These are phyloP conservation scores for Fragosphaeria purpurea DNA, from an alignment of 2,329 filamentous ascomycete genomes.

Conservation along the genomic window DNA sequence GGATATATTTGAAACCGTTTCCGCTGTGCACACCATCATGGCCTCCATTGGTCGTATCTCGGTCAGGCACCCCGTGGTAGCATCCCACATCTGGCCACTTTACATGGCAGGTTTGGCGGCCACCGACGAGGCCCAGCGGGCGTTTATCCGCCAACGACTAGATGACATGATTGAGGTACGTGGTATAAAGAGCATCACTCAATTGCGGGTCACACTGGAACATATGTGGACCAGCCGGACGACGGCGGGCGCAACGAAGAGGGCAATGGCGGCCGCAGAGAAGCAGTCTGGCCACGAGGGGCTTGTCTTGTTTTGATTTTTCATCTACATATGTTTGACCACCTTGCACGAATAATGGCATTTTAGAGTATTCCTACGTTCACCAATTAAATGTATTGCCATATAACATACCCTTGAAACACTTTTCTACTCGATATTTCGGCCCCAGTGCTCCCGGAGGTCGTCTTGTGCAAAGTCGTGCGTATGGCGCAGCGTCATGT, in stretches of 20 bases:
- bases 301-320: too few relatives aligned
- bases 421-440: not conserved
- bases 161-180: not conserved
- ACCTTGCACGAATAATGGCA: too few relatives aligned
- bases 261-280: too few relatives aligned
- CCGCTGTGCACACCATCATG: not conserved
- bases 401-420: too few relatives aligned
- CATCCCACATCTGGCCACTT: constrained; percentile 5
- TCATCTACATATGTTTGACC: too few relatives aligned
- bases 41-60: not conserved
- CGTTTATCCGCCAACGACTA: not conserved
- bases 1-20: too few relatives aligned
- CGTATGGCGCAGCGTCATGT: constrained; percentile 10
- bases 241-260: too few relatives aligned
- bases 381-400: too few relatives aligned
- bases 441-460: constrained; percentile 7
- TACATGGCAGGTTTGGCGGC: constrained; percentile 4
- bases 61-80: not conserved
- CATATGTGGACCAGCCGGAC: not conserved
- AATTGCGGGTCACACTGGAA: not conserved
- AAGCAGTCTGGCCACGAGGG: too few relatives aligned
- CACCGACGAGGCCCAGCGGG: not conserved
- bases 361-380: too few relatives aligned
- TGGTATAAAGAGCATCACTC: not conserved
- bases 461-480: constrained; percentile 12